These are phyloP conservation scores for Cunninghamia lanceolata DNA, from an alignment of 75 land plant genomes.

Conservation along the genomic window DNA sequence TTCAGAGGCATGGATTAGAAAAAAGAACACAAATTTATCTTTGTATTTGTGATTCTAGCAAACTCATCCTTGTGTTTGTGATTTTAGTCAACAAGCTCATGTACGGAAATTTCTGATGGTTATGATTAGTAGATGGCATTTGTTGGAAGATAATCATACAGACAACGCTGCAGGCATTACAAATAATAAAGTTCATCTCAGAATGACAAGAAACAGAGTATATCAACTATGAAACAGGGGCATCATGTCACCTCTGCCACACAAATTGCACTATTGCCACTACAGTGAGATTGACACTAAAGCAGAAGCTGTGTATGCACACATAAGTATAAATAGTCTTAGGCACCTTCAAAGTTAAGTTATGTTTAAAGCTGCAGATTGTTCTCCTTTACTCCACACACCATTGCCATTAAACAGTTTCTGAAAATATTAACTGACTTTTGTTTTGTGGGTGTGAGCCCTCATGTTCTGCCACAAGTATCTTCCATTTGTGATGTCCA, in stretches of 20 bases:
- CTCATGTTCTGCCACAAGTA: conserved; percentile 44
- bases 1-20: conserved; percentile 84
- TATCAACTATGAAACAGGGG: neutral
- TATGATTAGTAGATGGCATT: neutral
- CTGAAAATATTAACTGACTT: neutral
- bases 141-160: neutral
- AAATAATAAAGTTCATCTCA: neutral
- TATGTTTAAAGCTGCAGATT: conserved; percentile 76
- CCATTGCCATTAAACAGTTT: neutral
- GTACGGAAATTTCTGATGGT: neutral
- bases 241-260: neutral
- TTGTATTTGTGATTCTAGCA: conserved; percentile 58
- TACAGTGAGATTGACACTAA: neutral
- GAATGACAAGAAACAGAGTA: neutral
- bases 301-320: neutral
- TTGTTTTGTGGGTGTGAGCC: neutral
- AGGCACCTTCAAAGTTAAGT: conserved; percentile 57
- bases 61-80: too few species aligned
- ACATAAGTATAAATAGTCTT: neutral
- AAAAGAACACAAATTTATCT: conserved; percentile 85
- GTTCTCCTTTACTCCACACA: conserved; percentile 83
- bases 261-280: neutral
- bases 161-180: neutral
- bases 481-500: conserved; percentile 74
- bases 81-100: conserved; percentile 71